phyloP scores from a whole-genome alignment of 2,329 filamentous ascomycete species.

The Stagonosporopsis tanaceti region DNA sequence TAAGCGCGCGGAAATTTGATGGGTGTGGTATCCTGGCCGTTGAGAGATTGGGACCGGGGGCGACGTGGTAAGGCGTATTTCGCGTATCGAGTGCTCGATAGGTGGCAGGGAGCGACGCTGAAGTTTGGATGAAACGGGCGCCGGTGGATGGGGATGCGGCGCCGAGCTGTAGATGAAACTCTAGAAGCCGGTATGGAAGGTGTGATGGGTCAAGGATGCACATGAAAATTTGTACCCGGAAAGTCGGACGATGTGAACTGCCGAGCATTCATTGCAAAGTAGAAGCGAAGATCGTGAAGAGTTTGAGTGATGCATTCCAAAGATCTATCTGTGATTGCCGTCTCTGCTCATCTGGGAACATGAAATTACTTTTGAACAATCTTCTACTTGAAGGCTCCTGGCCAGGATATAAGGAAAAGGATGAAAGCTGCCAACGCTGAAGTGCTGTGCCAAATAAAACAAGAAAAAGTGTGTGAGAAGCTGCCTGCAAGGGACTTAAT shows the following conservation, averaged over 20 bases:
- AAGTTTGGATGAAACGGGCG: constrained; percentile 5
- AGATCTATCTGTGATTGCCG: constrained; percentile 6
- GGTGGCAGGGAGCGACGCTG: constrained; percentile 8
- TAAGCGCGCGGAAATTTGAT: constrained; percentile 13
- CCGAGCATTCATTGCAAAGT: neutral
- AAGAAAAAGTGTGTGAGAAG: constrained; percentile 26
- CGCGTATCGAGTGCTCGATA: neutral
- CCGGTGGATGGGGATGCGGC: constrained; percentile 1
- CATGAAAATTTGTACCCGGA: neutral
- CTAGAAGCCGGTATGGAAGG: neutral
- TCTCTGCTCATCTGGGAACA: constrained; percentile 16
- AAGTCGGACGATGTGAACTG: neutral
- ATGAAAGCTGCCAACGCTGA: constrained; percentile 16
- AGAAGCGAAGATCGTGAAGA: neutral
- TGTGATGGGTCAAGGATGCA: neutral
- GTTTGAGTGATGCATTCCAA: neutral
- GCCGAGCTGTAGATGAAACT: constrained; percentile 15
- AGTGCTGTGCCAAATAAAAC: constrained; percentile 24
- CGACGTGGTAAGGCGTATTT: neutral
- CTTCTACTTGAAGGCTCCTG: neutral
- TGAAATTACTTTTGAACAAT: constrained; percentile 3
- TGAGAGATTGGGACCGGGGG: constrained; percentile 1
- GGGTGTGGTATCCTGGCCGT: neutral
- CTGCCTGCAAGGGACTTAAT: constrained; percentile 3
- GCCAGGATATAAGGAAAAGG: neutral